Percentiles rank a stretch among this genome's conserved stretches.
Conservation (phyloP, 1,284 basidiomycete genomes). For the Coniferiporia weirii region DNA sequence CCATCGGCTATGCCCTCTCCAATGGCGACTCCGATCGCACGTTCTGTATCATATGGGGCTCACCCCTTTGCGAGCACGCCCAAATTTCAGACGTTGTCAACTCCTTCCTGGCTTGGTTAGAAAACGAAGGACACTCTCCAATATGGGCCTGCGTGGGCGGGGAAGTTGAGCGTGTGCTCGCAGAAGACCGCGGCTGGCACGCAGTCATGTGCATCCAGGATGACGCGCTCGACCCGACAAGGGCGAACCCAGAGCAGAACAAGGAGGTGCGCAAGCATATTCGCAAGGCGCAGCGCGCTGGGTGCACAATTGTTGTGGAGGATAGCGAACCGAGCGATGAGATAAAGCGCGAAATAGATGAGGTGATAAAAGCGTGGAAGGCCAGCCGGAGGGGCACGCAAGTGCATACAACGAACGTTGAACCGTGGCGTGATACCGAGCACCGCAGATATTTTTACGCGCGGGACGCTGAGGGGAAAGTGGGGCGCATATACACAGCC, state of each 20-base stretch:
- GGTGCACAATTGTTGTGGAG: slow-evolving; percentile 38
- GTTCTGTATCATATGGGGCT: slow-evolving; percentile 31
- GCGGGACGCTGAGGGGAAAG: slow-evolving; percentile 36
- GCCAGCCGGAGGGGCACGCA: slow-evolving; percentile 43
- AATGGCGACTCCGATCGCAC: slow-evolving; percentile 16
- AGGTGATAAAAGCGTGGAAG: slow-evolving; percentile 44
- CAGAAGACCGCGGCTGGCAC: slow-evolving; percentile 43
- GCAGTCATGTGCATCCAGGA: slow-evolving; percentile 47
- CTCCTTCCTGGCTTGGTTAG: slow-evolving; percentile 35
- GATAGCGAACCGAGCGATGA: slow-evolving; percentile 36
- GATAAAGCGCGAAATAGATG: slow-evolving; percentile 34
- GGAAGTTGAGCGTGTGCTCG: slow-evolving; percentile 42
- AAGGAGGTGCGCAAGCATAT: slow-evolving; percentile 43
- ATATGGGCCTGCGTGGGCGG: slow-evolving; percentile 48
- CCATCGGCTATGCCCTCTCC: slow-evolving; percentile 40
- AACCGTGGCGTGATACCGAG: slow-evolving; percentile 46
- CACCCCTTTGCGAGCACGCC: slow-evolving; percentile 41
- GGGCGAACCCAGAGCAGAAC: slow-evolving; percentile 33
- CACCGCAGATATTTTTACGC: slow-evolving; percentile 53
- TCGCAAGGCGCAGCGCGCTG: slow-evolving; percentile 42
- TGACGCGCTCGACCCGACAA: slow-evolving; percentile 44
- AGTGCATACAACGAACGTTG: slow-evolving; percentile 49
- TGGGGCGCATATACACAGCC: slow-evolving; percentile 21
- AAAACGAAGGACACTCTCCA: slow-evolving; percentile 37
- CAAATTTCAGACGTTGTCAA: slow-evolving; percentile 39